These are phyloP conservation scores for Mallotus repandus DNA, from an alignment of 441 rosid species.

Conservation along the genomic window DNA sequence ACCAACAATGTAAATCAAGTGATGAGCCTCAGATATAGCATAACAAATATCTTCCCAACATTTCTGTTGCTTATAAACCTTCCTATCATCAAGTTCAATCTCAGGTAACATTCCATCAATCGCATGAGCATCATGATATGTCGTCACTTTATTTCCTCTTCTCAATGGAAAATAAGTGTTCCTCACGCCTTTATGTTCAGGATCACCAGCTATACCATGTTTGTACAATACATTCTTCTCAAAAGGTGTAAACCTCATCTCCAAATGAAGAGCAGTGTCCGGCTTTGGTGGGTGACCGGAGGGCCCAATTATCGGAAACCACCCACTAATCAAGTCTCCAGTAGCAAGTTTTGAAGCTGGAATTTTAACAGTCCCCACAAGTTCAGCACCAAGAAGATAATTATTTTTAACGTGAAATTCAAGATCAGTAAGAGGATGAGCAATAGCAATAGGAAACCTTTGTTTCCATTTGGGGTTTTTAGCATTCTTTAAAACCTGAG, in stretches of 20 bases:
- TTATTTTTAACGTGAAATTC: conserved; percentile 85
- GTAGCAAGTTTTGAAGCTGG: conserved; percentile 44
- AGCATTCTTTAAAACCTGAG: conserved; percentile 62
- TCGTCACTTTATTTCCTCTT: conserved; percentile 58
- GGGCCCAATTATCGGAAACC: conserved; percentile 52
- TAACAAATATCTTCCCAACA: conserved; percentile 94
- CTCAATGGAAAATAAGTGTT: conserved; percentile 75
- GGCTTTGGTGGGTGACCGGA: conserved; percentile 58
- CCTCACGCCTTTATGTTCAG: conserved; percentile 55
- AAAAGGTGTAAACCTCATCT: conserved; percentile 59
- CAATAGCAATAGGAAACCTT: conserved; percentile 56
- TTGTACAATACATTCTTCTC: conserved; percentile 53
- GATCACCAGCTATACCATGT: conserved; percentile 67
- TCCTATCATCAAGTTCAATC: conserved; percentile 49
- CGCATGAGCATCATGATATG: conserved; percentile 89
- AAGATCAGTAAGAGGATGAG: conserved; percentile 58
- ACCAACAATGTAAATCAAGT: conserved; percentile 77
- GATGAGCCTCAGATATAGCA: conserved; percentile 86
- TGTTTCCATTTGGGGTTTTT: conserved; percentile 71
- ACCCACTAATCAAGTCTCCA: conserved; percentile 41
- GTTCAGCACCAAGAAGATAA: conserved; percentile 70
- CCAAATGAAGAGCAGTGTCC: conserved; percentile 49
- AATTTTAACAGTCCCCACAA: conserved; percentile 59
- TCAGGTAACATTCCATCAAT: conserved; percentile 45
- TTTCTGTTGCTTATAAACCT: conserved; percentile 42